Conservation (phyloP, 2,329 filamentous ascomycete species). For the Penicillium palitans region DNA sequence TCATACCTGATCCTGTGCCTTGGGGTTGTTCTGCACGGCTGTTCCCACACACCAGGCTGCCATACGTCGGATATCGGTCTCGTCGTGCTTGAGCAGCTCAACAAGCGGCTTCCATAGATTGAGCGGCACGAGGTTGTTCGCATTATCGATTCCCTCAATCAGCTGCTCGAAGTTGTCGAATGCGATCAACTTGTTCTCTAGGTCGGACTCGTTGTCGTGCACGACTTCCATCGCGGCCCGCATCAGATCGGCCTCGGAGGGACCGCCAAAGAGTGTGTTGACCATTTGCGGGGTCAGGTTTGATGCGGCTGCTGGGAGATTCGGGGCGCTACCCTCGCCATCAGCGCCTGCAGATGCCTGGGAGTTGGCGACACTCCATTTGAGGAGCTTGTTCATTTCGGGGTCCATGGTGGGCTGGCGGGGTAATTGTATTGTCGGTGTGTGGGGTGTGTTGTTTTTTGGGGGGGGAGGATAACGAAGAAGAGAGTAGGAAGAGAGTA, state of each 20-base stretch:
- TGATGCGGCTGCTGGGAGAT: conserved; percentile 33
- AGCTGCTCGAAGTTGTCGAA: conserved; percentile 96
- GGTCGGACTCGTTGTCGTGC: conserved; percentile 61
- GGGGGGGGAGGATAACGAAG: not conserved
- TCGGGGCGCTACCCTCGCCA: conserved; percentile 35
- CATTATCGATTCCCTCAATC: conserved; percentile 91
- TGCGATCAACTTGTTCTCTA: conserved; percentile 76
- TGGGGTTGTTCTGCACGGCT: conserved; percentile 92
- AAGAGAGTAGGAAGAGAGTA: not conserved
- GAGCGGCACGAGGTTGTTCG: conserved; percentile 83
- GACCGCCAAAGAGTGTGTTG: conserved; percentile 74
- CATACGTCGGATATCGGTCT: conserved; percentile 74
- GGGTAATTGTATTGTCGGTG: conserved; percentile 8
- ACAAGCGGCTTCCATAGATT: conserved; percentile 81
- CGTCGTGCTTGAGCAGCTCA: conserved; percentile 65
- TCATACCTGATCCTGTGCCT: conserved; percentile 71
- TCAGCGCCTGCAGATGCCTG: conserved; percentile 26
- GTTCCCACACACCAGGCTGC: conserved; percentile 95
- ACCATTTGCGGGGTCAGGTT: conserved; percentile 69
- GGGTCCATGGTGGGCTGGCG: conserved; percentile 53
- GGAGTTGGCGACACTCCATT: conserved; percentile 73
- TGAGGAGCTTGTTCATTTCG: conserved; percentile 72
- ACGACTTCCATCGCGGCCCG: conserved; percentile 77
- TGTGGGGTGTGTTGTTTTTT: not conserved
- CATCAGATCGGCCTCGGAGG: conserved; percentile 92